Conservation (phyloP, 768 basidiomycete species). For the Mycena venus region DNA sequence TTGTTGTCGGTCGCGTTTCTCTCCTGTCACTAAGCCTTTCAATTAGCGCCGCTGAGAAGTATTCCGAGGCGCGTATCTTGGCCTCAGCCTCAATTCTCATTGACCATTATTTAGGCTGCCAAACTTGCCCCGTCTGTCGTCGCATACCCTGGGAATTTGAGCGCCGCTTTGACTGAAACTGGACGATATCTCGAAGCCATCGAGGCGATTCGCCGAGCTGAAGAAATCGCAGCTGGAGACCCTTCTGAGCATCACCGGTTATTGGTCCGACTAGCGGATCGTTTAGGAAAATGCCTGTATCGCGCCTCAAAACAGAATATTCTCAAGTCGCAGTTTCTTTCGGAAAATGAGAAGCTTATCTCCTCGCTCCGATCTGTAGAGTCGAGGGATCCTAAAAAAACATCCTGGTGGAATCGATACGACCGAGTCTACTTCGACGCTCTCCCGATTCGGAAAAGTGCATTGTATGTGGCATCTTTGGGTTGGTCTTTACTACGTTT, state of each 20-base stretch:
- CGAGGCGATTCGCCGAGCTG: neutral
- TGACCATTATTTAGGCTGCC: too few relatives aligned
- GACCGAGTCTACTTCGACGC: neutral
- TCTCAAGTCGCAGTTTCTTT: neutral
- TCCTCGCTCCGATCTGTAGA: neutral
- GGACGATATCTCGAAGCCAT: neutral
- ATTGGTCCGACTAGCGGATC: neutral
- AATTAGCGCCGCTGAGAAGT: too few relatives aligned
- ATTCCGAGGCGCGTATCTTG: too few relatives aligned
- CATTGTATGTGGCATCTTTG: neutral
- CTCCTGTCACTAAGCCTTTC: too few relatives aligned
- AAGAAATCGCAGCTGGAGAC: neutral
- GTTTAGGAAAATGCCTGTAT: neutral
- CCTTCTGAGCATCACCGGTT: neutral
- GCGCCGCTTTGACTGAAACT: constrained; percentile 37
- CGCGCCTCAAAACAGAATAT: neutral
- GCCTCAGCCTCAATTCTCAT: too few relatives aligned
- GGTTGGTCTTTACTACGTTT: too few relatives aligned
- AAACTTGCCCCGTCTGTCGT: too few relatives aligned
- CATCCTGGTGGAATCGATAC: neutral
- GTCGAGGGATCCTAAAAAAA: neutral
- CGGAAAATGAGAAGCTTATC: neutral
- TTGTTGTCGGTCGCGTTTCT: too few relatives aligned
- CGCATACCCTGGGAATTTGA: neutral
- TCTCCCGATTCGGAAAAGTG: constrained; percentile 1